These are phyloP conservation scores for Xanthoceras sorbifolium DNA, from an alignment of 345 rosid species.

Conservation along the genomic window DNA sequence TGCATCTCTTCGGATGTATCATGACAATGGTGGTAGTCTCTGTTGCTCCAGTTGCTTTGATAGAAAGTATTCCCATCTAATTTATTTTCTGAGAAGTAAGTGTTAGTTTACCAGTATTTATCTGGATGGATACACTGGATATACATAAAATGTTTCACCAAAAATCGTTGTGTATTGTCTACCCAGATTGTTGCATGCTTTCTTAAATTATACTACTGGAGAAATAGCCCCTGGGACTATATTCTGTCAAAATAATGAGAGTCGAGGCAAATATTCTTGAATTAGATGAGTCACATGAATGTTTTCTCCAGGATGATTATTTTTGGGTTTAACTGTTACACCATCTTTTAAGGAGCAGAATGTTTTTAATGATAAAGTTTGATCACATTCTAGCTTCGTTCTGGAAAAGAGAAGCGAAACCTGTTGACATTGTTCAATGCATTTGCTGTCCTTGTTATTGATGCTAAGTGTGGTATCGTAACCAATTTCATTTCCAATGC, in stretches of 20 bases:
- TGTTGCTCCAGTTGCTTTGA: not conserved
- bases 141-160: not conserved
- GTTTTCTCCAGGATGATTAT: not conserved
- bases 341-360: not conserved
- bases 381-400: not conserved
- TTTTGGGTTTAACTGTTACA: not conserved
- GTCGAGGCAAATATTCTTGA: not conserved
- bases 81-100: not conserved
- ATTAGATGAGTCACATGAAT: not conserved
- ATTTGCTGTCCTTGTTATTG: constrained; percentile 6
- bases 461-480: constrained; percentile 21
- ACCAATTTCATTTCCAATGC: constrained; percentile 44
- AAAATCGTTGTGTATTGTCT: not conserved
- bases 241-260: not conserved
- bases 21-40: not conserved
- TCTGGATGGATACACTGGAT: not conserved
- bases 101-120: not conserved
- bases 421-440: not conserved
- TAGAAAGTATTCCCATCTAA: not conserved
- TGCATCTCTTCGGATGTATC: not conserved
- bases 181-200: no score
- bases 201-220: not conserved
- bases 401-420: not conserved
- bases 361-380: not conserved
- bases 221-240: not conserved